Evolutionary conservation across 805 yeast species (phyloP).

Genomic region (Lipomyces oligophaga): DNA sequence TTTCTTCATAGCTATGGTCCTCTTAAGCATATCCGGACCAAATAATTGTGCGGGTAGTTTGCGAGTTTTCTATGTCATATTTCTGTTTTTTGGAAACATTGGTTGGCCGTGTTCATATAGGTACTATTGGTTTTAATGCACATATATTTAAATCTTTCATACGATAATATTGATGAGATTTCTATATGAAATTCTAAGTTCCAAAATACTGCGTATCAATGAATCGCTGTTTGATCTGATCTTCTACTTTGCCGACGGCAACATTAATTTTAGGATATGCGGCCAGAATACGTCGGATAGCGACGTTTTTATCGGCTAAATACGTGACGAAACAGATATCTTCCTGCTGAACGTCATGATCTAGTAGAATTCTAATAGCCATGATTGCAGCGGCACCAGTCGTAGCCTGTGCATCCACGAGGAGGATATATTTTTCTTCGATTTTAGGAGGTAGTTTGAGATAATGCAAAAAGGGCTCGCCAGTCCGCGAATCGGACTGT

Average conservation of each 20-base stretch:
- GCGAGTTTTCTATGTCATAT: neutral
- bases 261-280: slow-evolving; percentile 71
- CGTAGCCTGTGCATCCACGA: slow-evolving; percentile 82
- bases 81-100: neutral
- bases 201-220: slow-evolving; percentile 28
- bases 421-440: slow-evolving; percentile 43
- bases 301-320: slow-evolving; percentile 67
- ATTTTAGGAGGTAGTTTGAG: slow-evolving; percentile 58
- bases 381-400: slow-evolving; percentile 92
- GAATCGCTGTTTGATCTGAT: slow-evolving; percentile 19
- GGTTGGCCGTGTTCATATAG: no score
- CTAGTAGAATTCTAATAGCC: slow-evolving; percentile 85
- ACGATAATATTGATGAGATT: neutral
- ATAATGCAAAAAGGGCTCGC: slow-evolving; percentile 91
- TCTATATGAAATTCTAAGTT: slow-evolving; percentile 10
- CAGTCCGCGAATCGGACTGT: slow-evolving; percentile 82
- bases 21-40: slow-evolving; percentile 28
- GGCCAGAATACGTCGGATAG: slow-evolving; percentile 63
- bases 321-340: slow-evolving; percentile 68
- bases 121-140: no score
- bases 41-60: slow-evolving; percentile 5
- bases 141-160: neutral
- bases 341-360: slow-evolving; percentile 62
- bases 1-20: slow-evolving; percentile 27
- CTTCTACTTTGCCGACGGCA: slow-evolving; percentile 58